These are phyloP conservation scores for Mycena sp. DNA, from an alignment of 1,284 basidiomycete species.

Conservation along the genomic window DNA sequence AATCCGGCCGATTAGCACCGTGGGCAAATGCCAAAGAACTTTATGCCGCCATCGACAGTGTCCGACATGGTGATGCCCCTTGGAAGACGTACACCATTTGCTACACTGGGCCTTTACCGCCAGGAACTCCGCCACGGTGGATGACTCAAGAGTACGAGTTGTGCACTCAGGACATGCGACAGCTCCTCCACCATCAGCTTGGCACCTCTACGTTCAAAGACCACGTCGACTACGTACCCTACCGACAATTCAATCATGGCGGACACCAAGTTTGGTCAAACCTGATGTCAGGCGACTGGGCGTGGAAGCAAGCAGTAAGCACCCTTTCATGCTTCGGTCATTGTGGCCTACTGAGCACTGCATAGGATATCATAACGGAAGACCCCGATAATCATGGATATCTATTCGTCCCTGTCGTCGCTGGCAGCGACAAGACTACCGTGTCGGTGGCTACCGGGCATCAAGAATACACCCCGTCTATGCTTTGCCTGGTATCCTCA, in stretches of 20 bases:
- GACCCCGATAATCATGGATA: conserved; percentile 6
- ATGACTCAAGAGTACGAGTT: conserved; percentile 45
- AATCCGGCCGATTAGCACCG: neutral
- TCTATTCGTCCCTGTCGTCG: conserved; percentile 34
- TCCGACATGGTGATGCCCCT: neutral
- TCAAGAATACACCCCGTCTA: conserved; percentile 37
- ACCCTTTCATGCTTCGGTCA: too few species aligned
- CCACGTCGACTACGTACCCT: conserved; percentile 41
- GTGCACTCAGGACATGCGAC: conserved; percentile 42
- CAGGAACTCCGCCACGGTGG: conserved; percentile 37
- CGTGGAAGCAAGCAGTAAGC: conserved; percentile 38
- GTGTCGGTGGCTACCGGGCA: conserved; percentile 42
- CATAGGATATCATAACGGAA: conserved; percentile 27
- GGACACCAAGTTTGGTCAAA: conserved; percentile 35
- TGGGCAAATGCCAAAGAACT: neutral
- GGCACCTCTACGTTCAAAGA: conserved; percentile 37
- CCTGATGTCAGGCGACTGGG: conserved; percentile 47
- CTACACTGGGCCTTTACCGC: neutral
- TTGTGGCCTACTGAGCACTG: too few species aligned
- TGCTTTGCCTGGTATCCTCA: conserved; percentile 35
- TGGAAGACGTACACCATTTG: neutral
- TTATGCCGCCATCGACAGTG: neutral
- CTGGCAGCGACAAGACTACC: conserved; percentile 46
- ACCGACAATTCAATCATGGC: conserved; percentile 29
- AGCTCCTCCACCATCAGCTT: conserved; percentile 39